phyloP scores from a whole-genome alignment of 805 yeast species.

The Hanseniaspora lindneri region DNA sequence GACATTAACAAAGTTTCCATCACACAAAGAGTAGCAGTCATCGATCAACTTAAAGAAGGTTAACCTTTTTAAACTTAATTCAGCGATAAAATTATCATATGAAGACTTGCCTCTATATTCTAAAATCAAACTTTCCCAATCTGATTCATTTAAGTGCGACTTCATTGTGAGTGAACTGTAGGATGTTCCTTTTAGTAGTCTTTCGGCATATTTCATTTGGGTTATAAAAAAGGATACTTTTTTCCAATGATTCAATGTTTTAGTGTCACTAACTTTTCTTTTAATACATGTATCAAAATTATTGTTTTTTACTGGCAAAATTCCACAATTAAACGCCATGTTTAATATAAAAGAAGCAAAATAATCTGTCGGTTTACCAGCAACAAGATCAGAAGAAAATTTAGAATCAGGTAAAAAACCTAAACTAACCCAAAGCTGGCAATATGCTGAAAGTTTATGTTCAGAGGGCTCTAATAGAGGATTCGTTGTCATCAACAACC shows the following conservation, averaged over 20 bases:
- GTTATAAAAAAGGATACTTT: neutral
- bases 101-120: neutral
- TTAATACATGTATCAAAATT: neutral
- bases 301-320: neutral
- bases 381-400: neutral
- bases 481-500: neutral
- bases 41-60: neutral
- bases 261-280: neutral
- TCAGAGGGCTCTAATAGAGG: neutral
- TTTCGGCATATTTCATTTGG: neutral
- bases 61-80: neutral
- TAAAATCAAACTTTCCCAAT: neutral
- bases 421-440: neutral
- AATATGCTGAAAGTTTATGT: neutral
- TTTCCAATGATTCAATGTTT: neutral
- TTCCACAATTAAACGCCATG: neutral
- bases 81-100: neutral
- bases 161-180: neutral
- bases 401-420: conserved; percentile 2
- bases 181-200: neutral
- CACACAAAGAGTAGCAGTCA: neutral
- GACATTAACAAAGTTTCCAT: neutral
- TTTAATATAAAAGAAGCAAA: neutral
- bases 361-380: neutral
- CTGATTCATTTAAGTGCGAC: neutral